Conservation (phyloP, 2,329 filamentous ascomycete genomes). For the Sclerotinia minor region DNA sequence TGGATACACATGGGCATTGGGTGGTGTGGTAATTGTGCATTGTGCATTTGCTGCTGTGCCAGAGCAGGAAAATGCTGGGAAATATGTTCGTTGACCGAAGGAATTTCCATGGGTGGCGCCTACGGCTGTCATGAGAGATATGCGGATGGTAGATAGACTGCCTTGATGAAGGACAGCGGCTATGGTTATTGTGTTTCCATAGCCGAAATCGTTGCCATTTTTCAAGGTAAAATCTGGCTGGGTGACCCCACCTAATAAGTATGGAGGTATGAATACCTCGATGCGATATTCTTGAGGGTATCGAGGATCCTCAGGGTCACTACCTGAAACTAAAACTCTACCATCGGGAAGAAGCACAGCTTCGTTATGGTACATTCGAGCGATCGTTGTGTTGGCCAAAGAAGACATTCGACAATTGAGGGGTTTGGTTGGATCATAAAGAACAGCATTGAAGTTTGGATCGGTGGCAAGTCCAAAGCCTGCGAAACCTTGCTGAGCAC, state of each 20-base stretch:
- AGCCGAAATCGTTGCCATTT: conserved; percentile 36
- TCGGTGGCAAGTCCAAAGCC: conserved; percentile 62
- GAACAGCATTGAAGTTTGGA: conserved; percentile 57
- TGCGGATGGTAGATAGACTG: not conserved
- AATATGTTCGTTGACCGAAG: conserved; percentile 14
- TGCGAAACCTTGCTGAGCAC: conserved; percentile 58
- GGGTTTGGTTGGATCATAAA: conserved; percentile 60
- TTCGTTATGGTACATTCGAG: conserved; percentile 65
- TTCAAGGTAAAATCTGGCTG: conserved; percentile 55
- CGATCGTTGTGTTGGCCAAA: conserved; percentile 64
- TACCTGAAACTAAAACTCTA: conserved; percentile 57
- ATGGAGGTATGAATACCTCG: conserved; percentile 65
- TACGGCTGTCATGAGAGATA: conserved; percentile 24
- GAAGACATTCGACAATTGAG: conserved; percentile 57
- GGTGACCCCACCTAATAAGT: conserved; percentile 52
- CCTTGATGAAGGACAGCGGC: conserved; percentile 11
- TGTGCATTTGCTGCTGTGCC: not conserved
- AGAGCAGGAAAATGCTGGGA: conserved; percentile 16
- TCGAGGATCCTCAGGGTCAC: conserved; percentile 45
- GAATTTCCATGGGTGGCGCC: conserved; percentile 20
- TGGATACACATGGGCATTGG: conserved; percentile 55
- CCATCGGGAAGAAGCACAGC: conserved; percentile 63
- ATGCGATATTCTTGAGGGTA: conserved; percentile 55
- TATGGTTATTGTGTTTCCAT: conserved; percentile 11
- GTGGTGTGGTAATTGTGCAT: conserved; percentile 49